Base-by-base conservation (phyloP, 805 yeast species). In the Teunomyces lycoperdinae region DNA sequence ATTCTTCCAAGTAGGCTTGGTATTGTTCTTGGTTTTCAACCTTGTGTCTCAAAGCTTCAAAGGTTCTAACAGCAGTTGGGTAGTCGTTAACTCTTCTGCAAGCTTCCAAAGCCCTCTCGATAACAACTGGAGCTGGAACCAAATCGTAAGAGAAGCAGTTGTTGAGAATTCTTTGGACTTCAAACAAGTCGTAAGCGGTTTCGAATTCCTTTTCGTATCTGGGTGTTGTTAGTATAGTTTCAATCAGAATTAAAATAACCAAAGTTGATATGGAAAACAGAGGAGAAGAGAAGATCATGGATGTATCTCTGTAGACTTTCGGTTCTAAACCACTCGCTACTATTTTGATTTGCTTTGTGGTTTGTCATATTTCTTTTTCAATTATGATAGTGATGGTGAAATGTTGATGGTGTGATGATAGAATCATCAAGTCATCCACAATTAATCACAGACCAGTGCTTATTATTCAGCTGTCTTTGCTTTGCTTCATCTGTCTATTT, bases 81-180 rank as follows among this genome's bases (percentile, higher is more conserved):
- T 89, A 89, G 77, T 94, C 99, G 74, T 94, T 89, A 58, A 94
- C 98, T 77, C 98, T 89, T 84, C 99, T 91, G 61, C 97, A 91
- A 42, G 99, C 99, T 76, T 88, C 84, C 67, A 94, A 80, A 43
- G 99, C 99, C 74, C 87, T 88, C 75, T 89, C 96, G 65, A 94
- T 80, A 54, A 94, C 98, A 53, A 87, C 82, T 58, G 99, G 99
- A 28, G 99, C 92, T 58, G 99, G 99, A 48, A 94, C 99, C 72
- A 94, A 83, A 76, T 94, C 99, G 79, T 94, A 94, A 11, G 98
- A 88, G 79, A 94, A 94, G 73, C 96, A 90, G 78, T 94, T 94
- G 84, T 95, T 94, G 68, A 94, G 82, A 52, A 94, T 91, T 79
- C 99, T 89, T 77, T 81, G 80, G 30, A 72, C 76, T 61, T 73